Percentiles rank a stretch among this genome's conserved stretches.
These are phyloP conservation scores for Juglanconis oblonga DNA, from an alignment of 2,329 filamentous ascomycete genomes.

Conservation along the genomic window DNA sequence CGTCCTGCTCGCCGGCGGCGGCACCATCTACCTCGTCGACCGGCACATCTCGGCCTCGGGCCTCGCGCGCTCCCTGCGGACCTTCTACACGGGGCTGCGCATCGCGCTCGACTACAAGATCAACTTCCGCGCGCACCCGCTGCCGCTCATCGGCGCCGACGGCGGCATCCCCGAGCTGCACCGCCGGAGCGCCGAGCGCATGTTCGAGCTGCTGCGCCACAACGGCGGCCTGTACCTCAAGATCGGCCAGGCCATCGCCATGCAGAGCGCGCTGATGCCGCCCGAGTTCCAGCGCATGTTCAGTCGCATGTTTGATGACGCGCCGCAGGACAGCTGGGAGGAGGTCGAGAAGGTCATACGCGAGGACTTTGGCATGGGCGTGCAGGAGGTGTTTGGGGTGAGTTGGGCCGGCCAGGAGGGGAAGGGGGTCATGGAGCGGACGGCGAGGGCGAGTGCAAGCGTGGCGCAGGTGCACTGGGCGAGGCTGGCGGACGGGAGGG, in stretches of 20 bases:
- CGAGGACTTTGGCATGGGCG: conserved; percentile 81
- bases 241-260: conserved; percentile 96
- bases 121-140: conserved; percentile 82
- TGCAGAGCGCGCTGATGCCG: conserved; percentile 93
- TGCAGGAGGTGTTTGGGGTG: conserved; percentile 90
- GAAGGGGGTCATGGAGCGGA: conserved; percentile 60
- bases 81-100: conserved; percentile 74
- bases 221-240: conserved; percentile 97
- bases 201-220: conserved; percentile 75
- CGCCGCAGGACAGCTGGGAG: conserved; percentile 85
- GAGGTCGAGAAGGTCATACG: conserved; percentile 82
- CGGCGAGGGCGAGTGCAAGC: conserved; percentile 73
- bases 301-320: conserved; percentile 93
- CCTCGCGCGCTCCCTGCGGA: conserved; percentile 73
- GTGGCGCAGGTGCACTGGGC: conserved; percentile 99
- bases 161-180: conserved; percentile 78
- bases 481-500: conserved; percentile 75
- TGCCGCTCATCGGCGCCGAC: conserved; percentile 36
- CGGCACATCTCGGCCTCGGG: conserved; percentile 74
- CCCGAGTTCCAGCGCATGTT: conserved; percentile 98
- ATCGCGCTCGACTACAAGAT: conserved; percentile 94
- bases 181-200: conserved; percentile 74
- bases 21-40: conserved; percentile 67
- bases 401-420: conserved; percentile 72
- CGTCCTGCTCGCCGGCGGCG: conserved; percentile 57